These are phyloP conservation scores for Hygrocybe coccinea DNA, from an alignment of 768 basidiomycete species.

Conservation along the genomic window DNA sequence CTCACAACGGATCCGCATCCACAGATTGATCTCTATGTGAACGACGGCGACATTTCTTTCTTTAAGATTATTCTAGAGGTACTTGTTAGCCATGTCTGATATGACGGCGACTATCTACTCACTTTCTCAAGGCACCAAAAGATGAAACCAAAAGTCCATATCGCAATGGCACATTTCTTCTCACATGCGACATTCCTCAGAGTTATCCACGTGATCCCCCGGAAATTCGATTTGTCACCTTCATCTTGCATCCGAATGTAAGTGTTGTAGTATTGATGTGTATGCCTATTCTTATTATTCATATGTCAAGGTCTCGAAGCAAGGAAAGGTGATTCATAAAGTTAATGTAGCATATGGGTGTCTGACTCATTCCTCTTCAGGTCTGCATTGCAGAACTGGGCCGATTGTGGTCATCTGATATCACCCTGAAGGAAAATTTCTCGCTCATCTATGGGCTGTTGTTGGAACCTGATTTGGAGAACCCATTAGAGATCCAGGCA, in stretches of 20 bases:
- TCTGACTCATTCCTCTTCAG: conserved; percentile 7
- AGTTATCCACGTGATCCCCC: conserved; percentile 28
- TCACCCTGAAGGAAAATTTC: conserved; percentile 24
- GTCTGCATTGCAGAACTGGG: conserved; percentile 29
- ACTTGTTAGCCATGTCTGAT: background rate
- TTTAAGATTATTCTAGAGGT: conserved; percentile 27
- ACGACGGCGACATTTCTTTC: conserved; percentile 27
- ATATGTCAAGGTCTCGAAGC: conserved; percentile 25
- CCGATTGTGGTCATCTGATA: conserved; percentile 29
- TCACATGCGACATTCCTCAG: conserved; percentile 24
- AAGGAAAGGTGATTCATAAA: conserved; percentile 21
- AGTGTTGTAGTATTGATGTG: background rate
- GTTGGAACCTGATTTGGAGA: conserved; percentile 26
- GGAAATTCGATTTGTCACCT: conserved; percentile 26
- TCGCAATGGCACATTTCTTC: conserved; percentile 22
- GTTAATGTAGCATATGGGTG: background rate
- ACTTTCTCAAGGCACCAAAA: conserved; percentile 19
- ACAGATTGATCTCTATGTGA: conserved; percentile 24
- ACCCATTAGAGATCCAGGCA: conserved; percentile 28
- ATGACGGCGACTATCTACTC: background rate
- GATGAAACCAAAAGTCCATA: conserved; percentile 24
- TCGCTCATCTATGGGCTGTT: conserved; percentile 23
- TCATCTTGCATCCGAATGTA: conserved; percentile 29
- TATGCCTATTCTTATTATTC: background rate
- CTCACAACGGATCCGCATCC: conserved; percentile 22